Base-by-base conservation (phyloP, 2,329 filamentous ascomycete species). In the Aspergillus nomiae region DNA sequence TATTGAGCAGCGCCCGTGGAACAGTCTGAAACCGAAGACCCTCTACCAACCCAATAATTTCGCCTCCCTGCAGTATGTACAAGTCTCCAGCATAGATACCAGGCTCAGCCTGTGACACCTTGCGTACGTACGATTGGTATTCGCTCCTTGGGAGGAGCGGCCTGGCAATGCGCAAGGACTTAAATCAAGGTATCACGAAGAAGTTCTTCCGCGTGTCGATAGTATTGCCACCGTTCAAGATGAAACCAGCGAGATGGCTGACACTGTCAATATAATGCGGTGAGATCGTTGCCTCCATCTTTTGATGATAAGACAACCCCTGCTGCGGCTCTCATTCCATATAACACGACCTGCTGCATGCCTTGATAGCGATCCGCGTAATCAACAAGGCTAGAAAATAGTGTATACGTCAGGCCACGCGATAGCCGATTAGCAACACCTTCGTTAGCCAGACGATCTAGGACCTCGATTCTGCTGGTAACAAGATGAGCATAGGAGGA, bases 51-150 rank as follows among this genome's bases (percentile, higher is more conserved):
- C 74, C 79, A 0, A 81, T 63, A 32, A 81, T 71, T 1, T 51
- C 62, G 9, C 68, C 67, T 7, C 75, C 71, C 14, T 78, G 75
- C 2, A 80, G 58, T 21, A 80, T 68, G 57, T 78, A 80, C 0
- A 81, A 74, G 64, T 82, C 80, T 16, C 80, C 80, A 0, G 70
- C 45, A 59, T 71, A 80, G 14, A 76, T 61, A 7, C 68, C 71
- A 3, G 69, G 59, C 0, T 75, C 71, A 3, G 59, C 64, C 2
- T 69, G 69, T 0, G 72, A 72, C 9, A 68, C 65, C 75, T 76
- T 76, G 53, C 70, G 64, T 19, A 77, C 73, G 58, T 78, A 76
- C 21, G 68, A 70, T 14, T 63, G 59, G 60, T 79, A 78, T 21
- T 61, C 67, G 14, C 30, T 68, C 2, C 69, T 69, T 1, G 72